Evolutionary conservation across 164 flowering plant species (phyloP), one percentile per base, ranked within the genome.

Genomic region (Dillenia suffruticosa): DNA sequence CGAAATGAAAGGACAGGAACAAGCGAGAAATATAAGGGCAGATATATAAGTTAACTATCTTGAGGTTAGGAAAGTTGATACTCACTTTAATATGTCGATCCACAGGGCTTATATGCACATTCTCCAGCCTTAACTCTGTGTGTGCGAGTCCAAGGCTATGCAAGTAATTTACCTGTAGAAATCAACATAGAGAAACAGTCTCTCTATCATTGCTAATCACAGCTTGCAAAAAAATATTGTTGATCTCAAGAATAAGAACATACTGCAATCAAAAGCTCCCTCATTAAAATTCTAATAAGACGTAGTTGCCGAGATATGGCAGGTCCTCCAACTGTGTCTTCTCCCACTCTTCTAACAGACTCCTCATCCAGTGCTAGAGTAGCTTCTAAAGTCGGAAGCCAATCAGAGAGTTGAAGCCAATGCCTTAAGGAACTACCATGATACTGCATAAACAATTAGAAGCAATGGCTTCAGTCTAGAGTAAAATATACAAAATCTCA

Each of bases 81-180:
- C 86, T 74, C 71, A 91, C 99, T 81, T 94, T 94, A 59, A 94
- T 84, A 81, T 91, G 99, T 64, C 89, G 77, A 68, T 94, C 99
- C 65, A 94, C 79, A 2, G 96, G 97, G 79, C 97, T 86, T 63
- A 94, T 82, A 66, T 94, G 99, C 72, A 94, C 82, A 81, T 87
- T 94, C 65, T 94, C 99, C 56, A 94, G 79, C 74, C 92, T 84
- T 76, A 94, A 73, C 76, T 94, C 99, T 40, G 99, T 94, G 71
- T 94, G 99, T 12, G 99, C 99, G 71, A 94, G 92, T 63, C 99
- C 99, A 74, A 89, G 97, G 76, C 97, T 91, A 72, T 94, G 99
- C 80, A 94, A 75, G 70, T 94, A 91, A 70, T 94, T 94, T 50
- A 94, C 97, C 99, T 94, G 73, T 62, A 54, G 16, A 44, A 57